A percentile compares a stretch with the other conserved stretches of the same genome.
Conservation (phyloP, 2,329 filamentous ascomycete species). For the Pseudogymnoascus sp. region DNA sequence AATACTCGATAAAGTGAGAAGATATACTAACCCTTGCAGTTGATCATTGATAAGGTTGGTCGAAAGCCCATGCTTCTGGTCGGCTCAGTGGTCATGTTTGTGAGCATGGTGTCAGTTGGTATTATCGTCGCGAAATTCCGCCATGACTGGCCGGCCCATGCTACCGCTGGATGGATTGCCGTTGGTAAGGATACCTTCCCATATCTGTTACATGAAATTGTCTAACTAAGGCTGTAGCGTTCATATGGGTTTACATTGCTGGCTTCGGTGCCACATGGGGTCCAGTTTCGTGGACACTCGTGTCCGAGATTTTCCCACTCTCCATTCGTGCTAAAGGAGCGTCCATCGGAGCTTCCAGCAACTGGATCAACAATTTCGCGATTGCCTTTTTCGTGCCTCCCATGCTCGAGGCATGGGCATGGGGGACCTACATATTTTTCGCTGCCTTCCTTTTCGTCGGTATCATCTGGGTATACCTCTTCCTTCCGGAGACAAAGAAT, state of each 20-base stretch:
- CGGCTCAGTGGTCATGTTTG: conserved; percentile 33
- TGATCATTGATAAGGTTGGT: conserved; percentile 35
- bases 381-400: conserved; percentile 39
- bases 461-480: conserved; percentile 41
- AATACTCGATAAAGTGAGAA: background rate
- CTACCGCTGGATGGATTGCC: conserved; percentile 32
- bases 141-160: conserved; percentile 31
- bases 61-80: conserved; percentile 34
- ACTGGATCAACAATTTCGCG: conserved; percentile 41
- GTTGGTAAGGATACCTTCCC: conserved; percentile 21
- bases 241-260: conserved; percentile 28
- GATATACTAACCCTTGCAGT: conserved; percentile 42
- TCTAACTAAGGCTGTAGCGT: conserved; percentile 12
- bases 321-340: conserved; percentile 33
- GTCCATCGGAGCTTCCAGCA: conserved; percentile 35
- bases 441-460: conserved; percentile 39
- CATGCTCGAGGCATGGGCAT: conserved; percentile 36
- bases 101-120: conserved; percentile 34
- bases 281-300: conserved; percentile 30
- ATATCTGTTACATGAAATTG: background rate
- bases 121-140: conserved; percentile 34
- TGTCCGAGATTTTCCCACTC: conserved; percentile 34
- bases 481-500: conserved; percentile 48
- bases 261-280: conserved; percentile 29
- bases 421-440: conserved; percentile 51